Conservation (phyloP, 352 stramenopile genomes). For the Globisporangium barbulae region DNA sequence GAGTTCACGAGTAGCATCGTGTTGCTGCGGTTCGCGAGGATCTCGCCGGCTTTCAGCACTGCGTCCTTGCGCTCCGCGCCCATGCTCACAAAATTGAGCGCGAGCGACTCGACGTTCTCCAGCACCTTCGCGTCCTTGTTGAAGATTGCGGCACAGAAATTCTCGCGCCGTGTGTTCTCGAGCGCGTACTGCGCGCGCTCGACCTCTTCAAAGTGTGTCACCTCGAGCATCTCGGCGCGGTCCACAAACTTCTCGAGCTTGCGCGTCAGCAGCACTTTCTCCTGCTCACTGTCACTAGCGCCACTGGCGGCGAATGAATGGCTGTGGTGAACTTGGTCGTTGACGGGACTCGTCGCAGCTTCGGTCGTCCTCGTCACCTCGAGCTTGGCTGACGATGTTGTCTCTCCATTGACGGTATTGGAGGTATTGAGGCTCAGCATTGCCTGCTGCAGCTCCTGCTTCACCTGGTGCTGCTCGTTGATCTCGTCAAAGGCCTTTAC, state of each 20-base stretch:
- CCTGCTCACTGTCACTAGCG: constrained; percentile 2
- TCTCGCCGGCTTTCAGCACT: constrained; percentile 74
- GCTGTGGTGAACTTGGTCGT: neutral
- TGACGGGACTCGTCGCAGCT: neutral
- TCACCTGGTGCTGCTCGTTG: constrained; percentile 47
- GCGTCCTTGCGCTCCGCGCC: constrained; percentile 59
- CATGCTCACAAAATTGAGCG: constrained; percentile 60
- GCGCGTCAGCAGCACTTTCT: constrained; percentile 33
- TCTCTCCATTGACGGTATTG: constrained; percentile 22
- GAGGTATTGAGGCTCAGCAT: constrained; percentile 38
- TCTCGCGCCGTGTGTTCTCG: constrained; percentile 58
- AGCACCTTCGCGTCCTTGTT: constrained; percentile 52
- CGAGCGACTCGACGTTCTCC: constrained; percentile 61
- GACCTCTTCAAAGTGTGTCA: constrained; percentile 73
- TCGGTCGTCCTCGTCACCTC: neutral
- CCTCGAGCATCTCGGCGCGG: constrained; percentile 58
- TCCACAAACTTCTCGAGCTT: constrained; percentile 62
- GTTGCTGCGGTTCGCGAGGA: constrained; percentile 76
- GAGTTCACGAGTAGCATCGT: constrained; percentile 70
- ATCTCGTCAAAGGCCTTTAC: constrained; percentile 68
- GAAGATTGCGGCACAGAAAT: constrained; percentile 57
- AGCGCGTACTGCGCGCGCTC: constrained; percentile 67
- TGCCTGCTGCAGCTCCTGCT: constrained; percentile 39
- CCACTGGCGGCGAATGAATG: neutral
- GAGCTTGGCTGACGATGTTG: constrained; percentile 19